Percentiles rank a stretch among this genome's conserved stretches.
phyloP scores from a whole-genome alignment of 352 stramenopile genomes.

The Phytopythium boreale region DNA sequence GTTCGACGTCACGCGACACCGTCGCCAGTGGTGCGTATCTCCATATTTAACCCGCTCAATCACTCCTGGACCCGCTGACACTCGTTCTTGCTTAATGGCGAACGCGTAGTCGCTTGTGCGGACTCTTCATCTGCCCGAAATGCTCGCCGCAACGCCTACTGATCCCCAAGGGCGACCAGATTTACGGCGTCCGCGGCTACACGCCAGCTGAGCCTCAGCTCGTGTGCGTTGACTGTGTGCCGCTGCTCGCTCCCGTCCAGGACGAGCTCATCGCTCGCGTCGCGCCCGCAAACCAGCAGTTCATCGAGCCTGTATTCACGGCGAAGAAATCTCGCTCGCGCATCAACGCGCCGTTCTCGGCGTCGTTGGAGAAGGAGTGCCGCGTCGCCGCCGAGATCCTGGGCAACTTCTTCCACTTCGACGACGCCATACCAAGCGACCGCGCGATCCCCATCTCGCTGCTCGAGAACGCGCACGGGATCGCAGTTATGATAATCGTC shows the following conservation, averaged over 20 bases:
- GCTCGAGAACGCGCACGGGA: constrained; percentile 22
- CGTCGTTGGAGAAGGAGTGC: constrained; percentile 35
- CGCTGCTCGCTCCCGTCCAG: constrained; percentile 42
- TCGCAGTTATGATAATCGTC: constrained; percentile 30
- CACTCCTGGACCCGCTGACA: neutral
- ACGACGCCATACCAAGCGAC: constrained; percentile 26
- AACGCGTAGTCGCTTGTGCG: constrained; percentile 39
- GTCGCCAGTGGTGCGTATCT: constrained; percentile 49
- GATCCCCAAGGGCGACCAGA: constrained; percentile 49
- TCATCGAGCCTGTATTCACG: neutral
- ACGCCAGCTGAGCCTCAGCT: constrained; percentile 52
- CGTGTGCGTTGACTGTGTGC: constrained; percentile 51
- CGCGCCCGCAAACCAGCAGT: neutral
- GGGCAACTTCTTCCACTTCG: constrained; percentile 45
- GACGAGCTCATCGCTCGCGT: constrained; percentile 25
- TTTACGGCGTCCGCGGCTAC: constrained; percentile 51
- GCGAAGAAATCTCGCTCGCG: constrained; percentile 37
- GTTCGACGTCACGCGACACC: constrained; percentile 64
- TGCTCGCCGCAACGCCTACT: constrained; percentile 56
- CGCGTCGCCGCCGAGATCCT: constrained; percentile 38
- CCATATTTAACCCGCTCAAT: neutral
- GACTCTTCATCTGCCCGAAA: constrained; percentile 43
- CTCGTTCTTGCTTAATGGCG: neutral
- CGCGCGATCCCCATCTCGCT: constrained; percentile 26
- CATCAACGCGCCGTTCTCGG: constrained; percentile 31